These are phyloP conservation scores for Ophiostoma ips DNA, from an alignment of 2,329 filamentous ascomycete genomes.

Conservation along the genomic window DNA sequence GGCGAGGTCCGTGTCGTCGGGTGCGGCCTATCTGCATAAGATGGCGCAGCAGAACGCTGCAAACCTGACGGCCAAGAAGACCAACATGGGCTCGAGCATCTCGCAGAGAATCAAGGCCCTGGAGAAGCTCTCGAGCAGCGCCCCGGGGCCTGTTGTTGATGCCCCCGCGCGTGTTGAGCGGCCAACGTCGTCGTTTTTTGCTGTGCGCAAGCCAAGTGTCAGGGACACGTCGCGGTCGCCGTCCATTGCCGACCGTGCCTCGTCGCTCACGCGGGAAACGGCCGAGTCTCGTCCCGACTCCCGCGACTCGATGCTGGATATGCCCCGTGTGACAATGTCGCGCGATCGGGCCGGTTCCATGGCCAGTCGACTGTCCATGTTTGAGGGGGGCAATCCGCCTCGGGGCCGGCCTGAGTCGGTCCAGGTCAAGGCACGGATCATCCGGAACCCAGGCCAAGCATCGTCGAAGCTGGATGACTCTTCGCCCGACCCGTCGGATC, in stretches of 20 bases:
- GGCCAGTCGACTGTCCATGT: constrained; percentile 41
- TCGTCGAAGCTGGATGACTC: constrained; percentile 27
- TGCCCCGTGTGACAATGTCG: constrained; percentile 18
- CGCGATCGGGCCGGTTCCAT: constrained; percentile 39
- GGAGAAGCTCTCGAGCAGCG: constrained; percentile 54
- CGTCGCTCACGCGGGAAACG: constrained; percentile 24
- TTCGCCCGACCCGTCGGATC: constrained; percentile 26
- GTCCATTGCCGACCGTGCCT: constrained; percentile 31
- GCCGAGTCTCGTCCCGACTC: constrained; percentile 26
- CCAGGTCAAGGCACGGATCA: constrained; percentile 76
- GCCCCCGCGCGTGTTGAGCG: constrained; percentile 21
- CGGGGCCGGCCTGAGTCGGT: constrained; percentile 55
- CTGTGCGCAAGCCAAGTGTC: constrained; percentile 33
- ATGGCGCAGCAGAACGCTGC: constrained; percentile 35
- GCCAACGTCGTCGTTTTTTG: constrained; percentile 43
- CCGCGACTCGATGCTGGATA: constrained; percentile 34
- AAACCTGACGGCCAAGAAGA: constrained; percentile 52
- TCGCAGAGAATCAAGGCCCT: constrained; percentile 89
- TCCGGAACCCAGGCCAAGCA: constrained; percentile 46
- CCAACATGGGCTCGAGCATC: constrained; percentile 78
- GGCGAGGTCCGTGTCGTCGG: constrained; percentile 41
- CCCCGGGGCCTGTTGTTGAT: constrained; percentile 15
- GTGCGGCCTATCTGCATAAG: constrained; percentile 41
- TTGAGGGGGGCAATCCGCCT: constrained; percentile 32
- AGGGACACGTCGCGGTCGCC: constrained; percentile 31